Base-by-base conservation (phyloP, 108 stramenopile genomes). In the Skeletonema grethae region DNA sequence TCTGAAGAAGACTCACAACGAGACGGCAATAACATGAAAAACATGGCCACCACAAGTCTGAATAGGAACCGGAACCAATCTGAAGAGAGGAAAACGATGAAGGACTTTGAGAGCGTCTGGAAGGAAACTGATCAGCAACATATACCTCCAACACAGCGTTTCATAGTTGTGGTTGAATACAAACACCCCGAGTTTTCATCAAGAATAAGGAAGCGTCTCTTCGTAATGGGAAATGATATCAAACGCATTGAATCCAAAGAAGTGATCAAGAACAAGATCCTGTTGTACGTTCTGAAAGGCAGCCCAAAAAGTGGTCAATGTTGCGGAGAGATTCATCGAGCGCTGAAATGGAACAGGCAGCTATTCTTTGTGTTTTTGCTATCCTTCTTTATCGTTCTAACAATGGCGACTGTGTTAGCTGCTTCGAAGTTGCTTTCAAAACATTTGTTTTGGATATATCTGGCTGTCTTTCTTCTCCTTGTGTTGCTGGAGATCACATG, bases 281-380 rank as follows among this genome's bases (percentile, higher is more conserved):
- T 32, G 45, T 57, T 70, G 3, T 48, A 22, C 29, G 43, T 70
- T 45, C 59, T 70, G 3, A 32, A 43, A 30, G 45, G 38, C 3
- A 30, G 34, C 46, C 60, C 69, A 30, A 32, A 24, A 32, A 70
- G 69, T 61, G 69, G 69, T 45, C 36, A 57, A 46, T 31, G 43
- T 7, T 45, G 25, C 28, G 69, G 45, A 31, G 69, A 70, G n/a
- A 60, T 70, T 31, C 41, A 45, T 30, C 2, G 60, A 46, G 41
- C 58, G 5, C 22, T 29, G n/a, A 45, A 41, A 11, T 70, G 39
- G 45, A 32, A 61, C 38, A 70, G 28, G 50, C 50, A 53, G 50
- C 50, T 53, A 0, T 53, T 22, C 18, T 53, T 53, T 8, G 22
- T 53, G 7, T 53, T 53, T 22, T 24, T 53, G 9, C 50, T 53